Base-by-base conservation (phyloP, 306 rosid species). In the Cyamopsis tetragonoloba region DNA sequence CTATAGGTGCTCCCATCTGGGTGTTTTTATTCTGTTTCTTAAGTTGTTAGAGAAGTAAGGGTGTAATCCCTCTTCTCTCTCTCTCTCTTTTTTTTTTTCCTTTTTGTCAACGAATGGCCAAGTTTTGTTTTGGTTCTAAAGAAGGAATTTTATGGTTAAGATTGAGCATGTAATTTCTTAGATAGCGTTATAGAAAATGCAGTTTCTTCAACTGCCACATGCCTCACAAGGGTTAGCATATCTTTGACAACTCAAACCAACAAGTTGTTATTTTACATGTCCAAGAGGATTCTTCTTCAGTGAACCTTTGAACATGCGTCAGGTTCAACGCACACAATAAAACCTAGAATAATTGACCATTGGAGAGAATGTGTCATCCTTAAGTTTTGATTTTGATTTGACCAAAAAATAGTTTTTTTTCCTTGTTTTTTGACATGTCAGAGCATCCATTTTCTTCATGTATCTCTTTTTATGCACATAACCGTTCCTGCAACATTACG, bases 171-270 rank as follows among this genome's bases (percentile, higher is more conserved):
- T 13, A 31, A 55, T 55, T 17, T 13, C 6, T 13, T 20, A 42
- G 14, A 42, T 42, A 49, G 1, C n/a, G n/a, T n/a, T 9, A 22
- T 23, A 37, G 50, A n/a, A 20, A 61, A 7, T 14, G 20, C 10
- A 24, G 12, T 53, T 7, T 27, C 38, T 28, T 28, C 55, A 49
- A 34, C 32, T 13, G 32, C 63, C 73, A 51, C 62, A 68, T 51
- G 63, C 38, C 17, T 13, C 17, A 38, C 22, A 38, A n/a, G 20
- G 47, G 18, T 17, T 54, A 6, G 55, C 34, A 54, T 14, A 69
- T 41, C 43, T 27, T 27, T 55, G 65, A 69, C 74, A 55, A 55
- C 65, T 69, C 32, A 55, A 18, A 15, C 15, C 39, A 9, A 8
- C 38, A 43, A 7, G 68, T 13, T 61, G 39, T 42, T 27, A 27